Evolutionary conservation across 1,139 yeast species (phyloP).

Genomic region (Suhomyces coccinellae): DNA sequence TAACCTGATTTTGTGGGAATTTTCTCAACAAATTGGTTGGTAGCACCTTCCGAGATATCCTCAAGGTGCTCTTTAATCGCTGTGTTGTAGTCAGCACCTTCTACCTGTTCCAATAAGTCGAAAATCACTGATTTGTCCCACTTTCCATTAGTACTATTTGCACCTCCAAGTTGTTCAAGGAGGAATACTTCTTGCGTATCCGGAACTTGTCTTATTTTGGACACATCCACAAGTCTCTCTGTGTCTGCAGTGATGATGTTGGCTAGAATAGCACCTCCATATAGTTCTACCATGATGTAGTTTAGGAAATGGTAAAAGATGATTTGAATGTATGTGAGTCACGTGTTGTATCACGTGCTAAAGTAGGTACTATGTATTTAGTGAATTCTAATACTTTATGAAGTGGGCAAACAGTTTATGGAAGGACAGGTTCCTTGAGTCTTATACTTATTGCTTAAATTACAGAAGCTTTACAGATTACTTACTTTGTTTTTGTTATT

Average conservation of each 20-base stretch:
- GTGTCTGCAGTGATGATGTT: slow-evolving; percentile 41
- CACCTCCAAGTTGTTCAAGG: slow-evolving; percentile 30
- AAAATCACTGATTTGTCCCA: slow-evolving; percentile 64
- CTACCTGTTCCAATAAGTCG: slow-evolving; percentile 67
- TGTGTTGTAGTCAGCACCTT: slow-evolving; percentile 31
- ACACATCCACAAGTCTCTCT: slow-evolving; percentile 62
- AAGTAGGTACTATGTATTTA: no score
- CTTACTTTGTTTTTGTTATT: no score
- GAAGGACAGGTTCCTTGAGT: no score
- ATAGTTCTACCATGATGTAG: slow-evolving; percentile 30
- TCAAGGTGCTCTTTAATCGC: slow-evolving; percentile 44
- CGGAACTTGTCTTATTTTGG: slow-evolving; percentile 74
- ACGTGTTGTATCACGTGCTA: neutral
- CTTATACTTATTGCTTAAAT: no score
- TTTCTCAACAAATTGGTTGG: slow-evolving; percentile 12
- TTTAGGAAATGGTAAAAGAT: no score
- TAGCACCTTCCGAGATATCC: slow-evolving; percentile 34
- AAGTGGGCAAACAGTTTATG: no score
- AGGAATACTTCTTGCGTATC: slow-evolving; percentile 88
- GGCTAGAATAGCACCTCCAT: slow-evolving; percentile 77
- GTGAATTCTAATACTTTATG: no score
- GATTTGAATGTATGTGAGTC: neutral
- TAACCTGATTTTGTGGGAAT: slow-evolving; percentile 14
- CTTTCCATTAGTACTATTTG: slow-evolving; percentile 23
- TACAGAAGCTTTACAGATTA: no score